Conservation (phyloP, 208 protist genomes). For the Borovskyia barvae region DNA sequence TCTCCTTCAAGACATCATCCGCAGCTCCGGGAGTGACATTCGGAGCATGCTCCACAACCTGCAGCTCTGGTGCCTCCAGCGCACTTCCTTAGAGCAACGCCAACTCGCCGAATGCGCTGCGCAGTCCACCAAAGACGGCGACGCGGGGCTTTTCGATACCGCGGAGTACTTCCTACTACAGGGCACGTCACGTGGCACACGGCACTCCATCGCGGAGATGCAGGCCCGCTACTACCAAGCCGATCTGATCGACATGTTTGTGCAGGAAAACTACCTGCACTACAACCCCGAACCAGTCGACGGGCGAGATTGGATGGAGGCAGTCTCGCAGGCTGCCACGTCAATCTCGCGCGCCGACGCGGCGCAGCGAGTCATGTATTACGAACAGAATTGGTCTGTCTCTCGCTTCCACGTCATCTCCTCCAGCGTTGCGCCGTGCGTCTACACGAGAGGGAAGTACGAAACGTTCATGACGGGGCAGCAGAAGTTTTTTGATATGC, state of each 20-base stretch:
- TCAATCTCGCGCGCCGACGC: slow-evolving; percentile 79
- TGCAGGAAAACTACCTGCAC: slow-evolving; percentile 96
- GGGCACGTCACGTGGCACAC: slow-evolving; percentile 53
- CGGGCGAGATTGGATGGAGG: slow-evolving; percentile 25
- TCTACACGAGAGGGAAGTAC: slow-evolving; percentile 84
- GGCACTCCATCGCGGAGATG: slow-evolving; percentile 70
- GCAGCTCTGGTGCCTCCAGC: slow-evolving; percentile 91
- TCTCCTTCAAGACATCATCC: slow-evolving; percentile 89
- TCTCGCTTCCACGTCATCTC: slow-evolving; percentile 66
- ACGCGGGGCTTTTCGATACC: slow-evolving; percentile 91
- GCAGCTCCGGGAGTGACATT: slow-evolving; percentile 94
- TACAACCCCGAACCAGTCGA: slow-evolving; percentile 56
- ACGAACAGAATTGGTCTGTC: slow-evolving; percentile 89
- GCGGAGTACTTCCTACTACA: slow-evolving; percentile 86
- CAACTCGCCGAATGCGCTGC: slow-evolving; percentile 61
- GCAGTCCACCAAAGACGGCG: slow-evolving; percentile 89
- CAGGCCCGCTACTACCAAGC: slow-evolving; percentile 90
- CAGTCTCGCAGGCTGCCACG: slow-evolving; percentile 47
- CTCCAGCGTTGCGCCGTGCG: slow-evolving; percentile 77
- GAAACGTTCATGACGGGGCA: slow-evolving; percentile 74
- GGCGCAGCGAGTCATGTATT: slow-evolving; percentile 79
- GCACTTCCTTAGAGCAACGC: slow-evolving; percentile 53
- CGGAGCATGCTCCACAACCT: slow-evolving; percentile 96
- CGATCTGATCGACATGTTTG: slow-evolving; percentile 93
- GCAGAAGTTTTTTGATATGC: slow-evolving; percentile 78